Evolutionary conservation across 1,139 yeast species (phyloP).

Genomic region (Saccharomyces hybrid): DNA sequence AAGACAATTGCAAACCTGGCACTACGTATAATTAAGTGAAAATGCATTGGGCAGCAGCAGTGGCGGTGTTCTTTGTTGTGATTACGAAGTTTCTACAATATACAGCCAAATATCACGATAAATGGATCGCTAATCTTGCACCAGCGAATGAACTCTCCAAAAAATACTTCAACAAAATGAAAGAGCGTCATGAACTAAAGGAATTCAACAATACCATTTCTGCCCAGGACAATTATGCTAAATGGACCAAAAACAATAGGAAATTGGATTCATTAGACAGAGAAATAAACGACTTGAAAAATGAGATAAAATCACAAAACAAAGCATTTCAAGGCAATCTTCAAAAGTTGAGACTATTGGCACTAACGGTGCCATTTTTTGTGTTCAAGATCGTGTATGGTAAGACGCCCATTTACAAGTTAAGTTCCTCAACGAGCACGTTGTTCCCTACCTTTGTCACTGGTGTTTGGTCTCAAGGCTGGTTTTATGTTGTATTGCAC

Average conservation of each 20-base stretch:
- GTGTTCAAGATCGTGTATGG: slow-evolving; percentile 30
- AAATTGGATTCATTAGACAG: slow-evolving; percentile 50
- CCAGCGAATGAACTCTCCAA: too few relatives aligned
- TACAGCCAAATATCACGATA: slow-evolving; percentile 21
- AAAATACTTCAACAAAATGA: too few relatives aligned
- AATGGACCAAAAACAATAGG: slow-evolving; percentile 90
- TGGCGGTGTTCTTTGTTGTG: slow-evolving; percentile 25
- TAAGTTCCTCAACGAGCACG: slow-evolving; percentile 18
- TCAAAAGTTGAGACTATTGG: slow-evolving; percentile 33
- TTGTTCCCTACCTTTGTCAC: slow-evolving; percentile 26
- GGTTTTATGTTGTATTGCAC: slow-evolving; percentile 23
- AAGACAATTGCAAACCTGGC: too few relatives aligned
- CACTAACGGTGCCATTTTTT: slow-evolving; percentile 29
- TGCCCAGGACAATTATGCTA: slow-evolving; percentile 92
- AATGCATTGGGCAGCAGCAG: slow-evolving; percentile 19
- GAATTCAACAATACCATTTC: slow-evolving; percentile 55
- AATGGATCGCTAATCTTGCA: too few relatives aligned
- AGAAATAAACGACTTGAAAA: slow-evolving; percentile 42
- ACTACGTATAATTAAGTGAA: background rate
- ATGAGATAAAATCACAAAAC: slow-evolving; percentile 49
- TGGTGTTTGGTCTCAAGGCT: slow-evolving; percentile 29
- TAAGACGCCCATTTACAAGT: slow-evolving; percentile 26
- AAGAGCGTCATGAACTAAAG: slow-evolving; percentile 43
- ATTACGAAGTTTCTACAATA: slow-evolving; percentile 21
- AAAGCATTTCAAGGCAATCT: slow-evolving; percentile 49